Base-by-base conservation (phyloP, 805 yeast species). In the Candida lessepsii region DNA sequence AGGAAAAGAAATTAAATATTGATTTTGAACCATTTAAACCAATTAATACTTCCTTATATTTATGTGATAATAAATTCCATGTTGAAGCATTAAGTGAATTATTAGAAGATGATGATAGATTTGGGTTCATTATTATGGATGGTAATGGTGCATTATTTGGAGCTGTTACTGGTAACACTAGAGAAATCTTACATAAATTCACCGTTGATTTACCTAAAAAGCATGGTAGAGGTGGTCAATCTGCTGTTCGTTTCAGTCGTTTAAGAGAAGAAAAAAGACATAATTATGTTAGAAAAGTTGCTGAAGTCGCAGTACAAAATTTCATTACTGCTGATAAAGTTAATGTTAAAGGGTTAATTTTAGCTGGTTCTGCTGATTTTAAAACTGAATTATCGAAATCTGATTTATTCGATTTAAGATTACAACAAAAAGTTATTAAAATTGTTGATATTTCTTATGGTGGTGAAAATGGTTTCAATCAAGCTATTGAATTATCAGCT, bases 181-280 rank as follows among this genome's bases (percentile, higher is more conserved):
- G 99, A 74, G 96, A 93, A 48, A 87, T 93, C 32, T 74, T 93
- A 59, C 96, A 91, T 68, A 93, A 93, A 68, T 93, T 93, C 70
- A 85, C 73, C 2, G 99, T 93, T 41, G 99, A 93, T 67, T 75
- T 93, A 56, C 99, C 99, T 56, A 93, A 93, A 75, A 93, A 93
- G 87, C 99, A 93, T 76, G 99, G 99, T 59, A 86, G 99, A 78
- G 99, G 99, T 86, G 99, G 99, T 84, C 99, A 93, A 74, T 93
- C 99, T 48, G 99, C 99, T 32, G 63, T 93, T 54, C 98, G 99
- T 87, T 93, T 93, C 75, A 83, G 97, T 18, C 90, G 99, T 77
- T 77, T 93, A 66, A 86, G 99, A 78, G 99, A 93, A 56, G 99
- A 93, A 70, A 93, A 93, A 67, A 88, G 99, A 75, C 99, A 93